Base-by-base conservation (phyloP, 306 rosid species). In the Trifolium fragiferum region DNA sequence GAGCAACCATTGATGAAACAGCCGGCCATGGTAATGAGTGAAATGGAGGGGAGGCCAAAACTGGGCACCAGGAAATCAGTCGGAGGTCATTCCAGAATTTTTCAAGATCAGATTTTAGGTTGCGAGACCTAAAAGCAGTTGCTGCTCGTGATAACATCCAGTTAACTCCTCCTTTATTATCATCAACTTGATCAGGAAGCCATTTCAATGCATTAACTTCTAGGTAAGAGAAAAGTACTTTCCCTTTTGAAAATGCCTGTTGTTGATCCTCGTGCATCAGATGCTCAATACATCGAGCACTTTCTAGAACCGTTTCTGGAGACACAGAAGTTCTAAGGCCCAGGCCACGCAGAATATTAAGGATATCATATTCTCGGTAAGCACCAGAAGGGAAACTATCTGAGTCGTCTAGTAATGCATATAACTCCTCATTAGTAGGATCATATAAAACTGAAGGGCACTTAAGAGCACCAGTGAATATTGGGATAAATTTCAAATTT, bases 141-240 rank as follows among this genome's bases (percentile, higher is more conserved):
- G 92, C 90, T 58, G 97, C 97, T 70, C 78, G 89, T 69, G 94
- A 89, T 25, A 93, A 84, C 72, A 93, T 84, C 82, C 88, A 83
- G 86, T 84, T 88, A 81, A 93, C 90, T 82, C 86, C 85, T 76
- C 89, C 81, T 72, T 83, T 89, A 72, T 89, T 85, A 50, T 84
- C 96, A 80, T 76, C 76, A 66, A 81, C 68, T 32, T 84, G 89
- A 89, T 83, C 82, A 65, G 89, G 89, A 41, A 93, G 84, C 98
- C 98, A 93, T 86, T 90, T 93, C 78, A 87, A 80, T 67, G 97
- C 96, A 88, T 93, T 93, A 70, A 85, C 91, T 88, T 93, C 98
- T 70, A 93, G 86, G 87, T 86, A 93, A 60, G 98, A 93, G 70
- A 93, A 85, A 80, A 93, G 97, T 30, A 87, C 87, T 72, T 86